These are phyloP conservation scores for Moesziomyces antarcticus DNA, from an alignment of 1,284 basidiomycete species.

Conservation along the genomic window DNA sequence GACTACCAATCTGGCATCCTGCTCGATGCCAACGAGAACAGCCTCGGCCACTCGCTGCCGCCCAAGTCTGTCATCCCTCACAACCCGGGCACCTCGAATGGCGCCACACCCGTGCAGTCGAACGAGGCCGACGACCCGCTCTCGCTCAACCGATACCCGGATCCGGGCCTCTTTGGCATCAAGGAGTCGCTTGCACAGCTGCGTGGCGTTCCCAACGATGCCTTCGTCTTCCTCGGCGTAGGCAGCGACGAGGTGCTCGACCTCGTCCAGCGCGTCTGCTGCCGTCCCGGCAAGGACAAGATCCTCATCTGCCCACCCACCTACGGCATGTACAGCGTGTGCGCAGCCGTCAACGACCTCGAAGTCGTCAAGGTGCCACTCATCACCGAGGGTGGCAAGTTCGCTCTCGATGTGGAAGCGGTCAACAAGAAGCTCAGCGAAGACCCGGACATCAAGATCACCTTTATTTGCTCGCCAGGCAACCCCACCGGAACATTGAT, in stretches of 20 bases:
- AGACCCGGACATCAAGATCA: constrained; percentile 78
- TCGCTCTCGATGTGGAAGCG: constrained; percentile 73
- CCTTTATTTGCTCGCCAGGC: constrained; percentile 96
- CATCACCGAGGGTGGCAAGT: constrained; percentile 79
- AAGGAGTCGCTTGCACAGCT: constrained; percentile 81
- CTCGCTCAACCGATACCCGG: constrained; percentile 85
- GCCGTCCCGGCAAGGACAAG: constrained; percentile 83
- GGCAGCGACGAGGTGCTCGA: constrained; percentile 98
- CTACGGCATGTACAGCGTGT: constrained; percentile 97
- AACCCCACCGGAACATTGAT: constrained; percentile 95
- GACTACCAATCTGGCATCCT: constrained; percentile 93
- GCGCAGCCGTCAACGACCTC: constrained; percentile 94
- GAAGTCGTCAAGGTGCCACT: constrained; percentile 84
- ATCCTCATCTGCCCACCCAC: constrained; percentile 79
- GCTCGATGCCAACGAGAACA: constrained; percentile 98
- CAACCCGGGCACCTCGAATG: constrained; percentile 22
- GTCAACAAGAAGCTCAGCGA: constrained; percentile 45
- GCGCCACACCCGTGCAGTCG: constrained; percentile 19
- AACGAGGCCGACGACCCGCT: constrained; percentile 56
- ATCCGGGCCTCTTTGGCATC: constrained; percentile 82
- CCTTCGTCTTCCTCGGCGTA: constrained; percentile 90
- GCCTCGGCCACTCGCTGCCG: constrained; percentile 86
- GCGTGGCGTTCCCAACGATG: constrained; percentile 53
- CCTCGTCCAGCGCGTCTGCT: constrained; percentile 88
- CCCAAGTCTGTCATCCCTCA: constrained; percentile 48